These are phyloP conservation scores for Puccinia novopanici DNA, from an alignment of 1,284 basidiomycete species.

Conservation along the genomic window DNA sequence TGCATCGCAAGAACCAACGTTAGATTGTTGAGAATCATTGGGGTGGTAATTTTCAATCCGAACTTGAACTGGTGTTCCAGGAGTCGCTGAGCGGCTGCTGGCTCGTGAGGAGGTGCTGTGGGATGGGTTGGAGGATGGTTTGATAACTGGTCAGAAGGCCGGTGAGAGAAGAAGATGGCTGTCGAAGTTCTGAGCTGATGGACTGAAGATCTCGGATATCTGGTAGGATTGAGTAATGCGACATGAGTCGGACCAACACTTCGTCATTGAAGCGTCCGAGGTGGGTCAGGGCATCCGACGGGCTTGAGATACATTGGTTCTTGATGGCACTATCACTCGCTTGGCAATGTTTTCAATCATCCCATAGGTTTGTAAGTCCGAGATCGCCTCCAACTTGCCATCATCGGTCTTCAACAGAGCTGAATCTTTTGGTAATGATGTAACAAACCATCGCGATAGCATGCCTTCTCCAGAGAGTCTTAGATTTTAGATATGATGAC, in stretches of 20 bases:
- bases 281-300: constrained; percentile 10
- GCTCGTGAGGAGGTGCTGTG: background rate
- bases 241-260: constrained; percentile 29
- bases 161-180: constrained; percentile 40
- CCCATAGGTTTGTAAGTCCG: constrained; percentile 33
- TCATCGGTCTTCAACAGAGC: constrained; percentile 18
- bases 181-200: constrained; percentile 29
- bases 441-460: constrained; percentile 38
- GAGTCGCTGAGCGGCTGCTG: background rate
- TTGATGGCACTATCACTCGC: constrained; percentile 31
- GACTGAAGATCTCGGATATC: constrained; percentile 36
- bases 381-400: constrained; percentile 17
- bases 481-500: constrained; percentile 16
- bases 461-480: constrained; percentile 41
- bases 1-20: constrained; percentile 38
- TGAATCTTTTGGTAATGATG: constrained; percentile 36
- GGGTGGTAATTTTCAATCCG: constrained; percentile 44
- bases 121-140: constrained; percentile 26
- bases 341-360: constrained; percentile 43
- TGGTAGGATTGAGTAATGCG: constrained; percentile 44
- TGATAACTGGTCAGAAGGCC: constrained; percentile 45
- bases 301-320: constrained; percentile 24
- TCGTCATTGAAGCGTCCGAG: constrained; percentile 35
- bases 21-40: constrained; percentile 46
- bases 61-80: constrained; percentile 40